Evolutionary conservation across 495 filamentous ascomycete genomes (phyloP), one percentile per base, ranked within the genome.

Genomic region (Chaetomium cochliodes): DNA sequence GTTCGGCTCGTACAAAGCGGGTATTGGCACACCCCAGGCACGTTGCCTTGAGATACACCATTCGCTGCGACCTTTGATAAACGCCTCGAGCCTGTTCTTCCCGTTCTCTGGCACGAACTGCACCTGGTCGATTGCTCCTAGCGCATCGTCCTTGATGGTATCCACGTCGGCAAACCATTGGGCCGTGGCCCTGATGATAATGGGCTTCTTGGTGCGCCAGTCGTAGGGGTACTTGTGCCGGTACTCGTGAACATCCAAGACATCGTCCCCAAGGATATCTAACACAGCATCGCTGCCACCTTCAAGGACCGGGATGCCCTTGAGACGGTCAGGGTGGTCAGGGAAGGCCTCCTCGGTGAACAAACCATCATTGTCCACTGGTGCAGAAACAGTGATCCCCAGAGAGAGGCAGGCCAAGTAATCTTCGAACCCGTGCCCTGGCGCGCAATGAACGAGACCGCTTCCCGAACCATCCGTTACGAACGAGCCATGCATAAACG

Each of bases 31-130:
- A 68, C 94, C 94, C 94, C 94, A 99, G 11, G 90, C 90, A 41
- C 94, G 87, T 74, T 99, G 94, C 37, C 94, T 88, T n/a, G 96
- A 98, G 69, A 99, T 96, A 73, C 94, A 99, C 94, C 94, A 99
- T 74, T 98, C 93, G 66, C 85, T 96, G 39, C 94, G 86, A 51
- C 90, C 90, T 69, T 88, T 85, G 30, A 98, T 81, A 71, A 97
- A 98, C 62, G 88, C 89, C 72, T 89, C 83, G 49, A 99, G 80
- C 49, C 96, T 82, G 2, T 84, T 81, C 65, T 82, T 87, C 5
- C 92, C 91, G 39, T 79, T 74, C 47, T 87, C 81, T 0, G 94
- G 94, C 44, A 96, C 80, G 65, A 97, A 99, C 1, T 77, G 80
- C 42, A 97, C 90, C 56, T 85, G 73, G 11, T 88, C 76, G 16